Evolutionary conservation across 345 rosid species (phyloP).

Genomic region (Theobroma cacao): DNA sequence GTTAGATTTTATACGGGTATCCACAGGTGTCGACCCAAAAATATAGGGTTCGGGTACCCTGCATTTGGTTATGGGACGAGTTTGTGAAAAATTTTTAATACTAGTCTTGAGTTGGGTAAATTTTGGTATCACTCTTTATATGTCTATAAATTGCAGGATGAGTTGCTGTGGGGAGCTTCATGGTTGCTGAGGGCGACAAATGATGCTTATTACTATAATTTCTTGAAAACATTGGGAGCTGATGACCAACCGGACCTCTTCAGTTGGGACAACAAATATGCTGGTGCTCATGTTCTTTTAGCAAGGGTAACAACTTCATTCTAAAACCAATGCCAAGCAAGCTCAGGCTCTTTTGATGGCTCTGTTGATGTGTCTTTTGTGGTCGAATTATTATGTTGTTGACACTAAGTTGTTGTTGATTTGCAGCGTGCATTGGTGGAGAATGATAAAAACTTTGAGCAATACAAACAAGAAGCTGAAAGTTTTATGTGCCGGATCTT

Average conservation of each 20-base stretch:
- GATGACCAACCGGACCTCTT: conserved; percentile 78
- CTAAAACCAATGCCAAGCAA: too few species aligned
- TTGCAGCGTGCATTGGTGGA: conserved; percentile 58
- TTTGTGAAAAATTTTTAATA: too few species aligned
- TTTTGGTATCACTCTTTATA: neutral
- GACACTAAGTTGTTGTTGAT: neutral
- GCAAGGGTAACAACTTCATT: conserved; percentile 45
- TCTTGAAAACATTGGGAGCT: conserved; percentile 63
- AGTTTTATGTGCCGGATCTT: conserved; percentile 80
- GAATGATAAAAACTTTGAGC: conserved; percentile 60
- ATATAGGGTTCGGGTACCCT: too few species aligned
- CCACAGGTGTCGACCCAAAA: too few species aligned
- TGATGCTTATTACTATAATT: conserved; percentile 52
- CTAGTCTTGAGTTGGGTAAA: too few species aligned
- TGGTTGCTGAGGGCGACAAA: conserved; percentile 84
- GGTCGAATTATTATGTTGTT: too few species aligned
- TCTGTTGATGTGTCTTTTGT: too few species aligned
- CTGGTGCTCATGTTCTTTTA: conserved; percentile 83
- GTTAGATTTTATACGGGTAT: too few species aligned
- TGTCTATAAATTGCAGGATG: conserved; percentile 48
- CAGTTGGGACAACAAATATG: conserved; percentile 94
- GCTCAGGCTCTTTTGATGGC: too few species aligned
- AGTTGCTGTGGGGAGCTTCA: conserved; percentile 83
- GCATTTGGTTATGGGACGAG: too few species aligned
- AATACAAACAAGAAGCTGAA: conserved; percentile 64